These are phyloP conservation scores for Trichoderma citrinoviride DNA, from an alignment of 2,329 filamentous ascomycete genomes.

Conservation along the genomic window DNA sequence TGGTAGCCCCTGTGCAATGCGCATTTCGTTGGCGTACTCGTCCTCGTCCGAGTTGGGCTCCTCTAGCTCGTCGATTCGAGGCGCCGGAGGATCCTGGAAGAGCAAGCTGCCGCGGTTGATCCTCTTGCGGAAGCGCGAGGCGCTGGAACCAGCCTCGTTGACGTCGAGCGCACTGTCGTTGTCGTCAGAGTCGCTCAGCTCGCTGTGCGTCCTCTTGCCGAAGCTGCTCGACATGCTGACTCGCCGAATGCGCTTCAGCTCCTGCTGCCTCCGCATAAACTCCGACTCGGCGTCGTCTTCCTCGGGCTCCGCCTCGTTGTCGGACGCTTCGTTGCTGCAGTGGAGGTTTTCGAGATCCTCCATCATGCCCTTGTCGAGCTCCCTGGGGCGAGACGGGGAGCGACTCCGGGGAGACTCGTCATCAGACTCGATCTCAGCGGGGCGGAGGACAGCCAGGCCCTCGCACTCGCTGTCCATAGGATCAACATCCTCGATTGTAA, in stretches of 20 bases:
- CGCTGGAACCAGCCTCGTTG: conserved; percentile 46
- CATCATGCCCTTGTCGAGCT: conserved; percentile 45
- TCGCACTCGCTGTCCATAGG: conserved; percentile 46
- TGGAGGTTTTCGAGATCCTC: conserved; percentile 46
- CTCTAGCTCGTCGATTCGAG: conserved; percentile 53
- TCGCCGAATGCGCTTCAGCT: conserved; percentile 44
- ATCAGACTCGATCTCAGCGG: conserved; percentile 41
- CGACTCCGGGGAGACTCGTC: conserved; percentile 41
- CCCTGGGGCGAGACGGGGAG: conserved; percentile 36
- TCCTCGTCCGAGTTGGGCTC: conserved; percentile 51
- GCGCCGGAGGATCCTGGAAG: conserved; percentile 50
- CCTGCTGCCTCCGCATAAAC: conserved; percentile 43
- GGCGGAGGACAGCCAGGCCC: conserved; percentile 42
- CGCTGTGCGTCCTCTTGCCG: conserved; percentile 54
- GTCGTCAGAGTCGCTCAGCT: conserved; percentile 52
- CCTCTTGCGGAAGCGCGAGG: conserved; percentile 47
- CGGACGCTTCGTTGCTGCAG: conserved; percentile 41
- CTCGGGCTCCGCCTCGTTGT: conserved; percentile 37
- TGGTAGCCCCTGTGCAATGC: conserved; percentile 49
- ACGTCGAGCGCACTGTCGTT: conserved; percentile 41
- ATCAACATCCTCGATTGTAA: conserved; percentile 49
- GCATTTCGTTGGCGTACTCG: conserved; percentile 40
- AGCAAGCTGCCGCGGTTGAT: conserved; percentile 47
- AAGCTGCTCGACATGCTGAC: conserved; percentile 54
- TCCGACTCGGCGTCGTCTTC: conserved; percentile 34